Evolutionary conservation across 768 basidiomycete genomes (phyloP).

Genomic region (Chalciporus chontae): DNA sequence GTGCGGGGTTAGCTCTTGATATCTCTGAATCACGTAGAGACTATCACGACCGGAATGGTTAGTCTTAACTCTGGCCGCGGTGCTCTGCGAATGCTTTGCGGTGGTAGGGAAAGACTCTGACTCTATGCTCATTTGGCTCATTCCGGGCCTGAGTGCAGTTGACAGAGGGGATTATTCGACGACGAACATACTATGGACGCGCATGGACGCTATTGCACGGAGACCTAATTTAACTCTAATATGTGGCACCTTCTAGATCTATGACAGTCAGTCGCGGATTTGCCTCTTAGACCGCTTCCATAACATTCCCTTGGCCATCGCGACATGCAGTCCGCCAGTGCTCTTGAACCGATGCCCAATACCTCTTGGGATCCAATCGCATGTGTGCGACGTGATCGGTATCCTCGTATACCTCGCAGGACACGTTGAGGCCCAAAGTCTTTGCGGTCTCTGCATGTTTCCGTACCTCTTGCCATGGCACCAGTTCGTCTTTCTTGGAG

Average conservation of each 20-base stretch:
- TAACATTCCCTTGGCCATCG: not conserved
- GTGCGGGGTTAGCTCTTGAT: not conserved
- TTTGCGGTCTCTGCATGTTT: constrained; percentile 24
- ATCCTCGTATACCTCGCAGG: constrained; percentile 30
- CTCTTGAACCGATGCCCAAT: constrained; percentile 22
- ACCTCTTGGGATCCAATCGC: constrained; percentile 26
- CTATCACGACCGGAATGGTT: not conserved
- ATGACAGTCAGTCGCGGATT: not conserved
- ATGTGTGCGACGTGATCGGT: constrained; percentile 36
- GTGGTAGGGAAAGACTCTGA: not conserved
- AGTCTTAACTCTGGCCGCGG: constrained; percentile 4
- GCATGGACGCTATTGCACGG: not conserved
- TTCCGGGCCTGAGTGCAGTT: too few relatives aligned
- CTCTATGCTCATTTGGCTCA: not conserved
- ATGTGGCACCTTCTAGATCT: not conserved
- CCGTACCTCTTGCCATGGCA: constrained; percentile 28
- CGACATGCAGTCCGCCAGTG: constrained; percentile 20
- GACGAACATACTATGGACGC: not conserved
- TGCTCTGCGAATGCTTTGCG: not conserved
- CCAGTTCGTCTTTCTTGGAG: constrained; percentile 29
- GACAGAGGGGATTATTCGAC: too few relatives aligned
- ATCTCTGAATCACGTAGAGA: constrained; percentile 4
- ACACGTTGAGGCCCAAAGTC: constrained; percentile 22
- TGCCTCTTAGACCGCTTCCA: not conserved
- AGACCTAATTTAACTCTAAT: not conserved